These are phyloP conservation scores for Aspergillus carbonarius DNA, from an alignment of 2,329 filamentous ascomycete genomes.

Conservation along the genomic window DNA sequence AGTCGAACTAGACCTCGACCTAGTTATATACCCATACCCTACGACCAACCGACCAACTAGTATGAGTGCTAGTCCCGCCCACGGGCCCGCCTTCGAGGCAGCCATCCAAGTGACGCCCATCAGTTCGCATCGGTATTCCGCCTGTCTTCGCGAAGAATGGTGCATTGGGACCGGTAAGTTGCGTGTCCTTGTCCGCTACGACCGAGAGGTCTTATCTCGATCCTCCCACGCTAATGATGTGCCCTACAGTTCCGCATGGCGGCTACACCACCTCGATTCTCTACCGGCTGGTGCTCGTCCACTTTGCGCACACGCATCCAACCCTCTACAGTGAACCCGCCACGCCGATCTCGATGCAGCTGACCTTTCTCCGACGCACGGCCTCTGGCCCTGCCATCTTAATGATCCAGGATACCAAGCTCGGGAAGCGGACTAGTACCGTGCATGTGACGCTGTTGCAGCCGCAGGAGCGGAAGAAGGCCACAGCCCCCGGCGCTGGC, in stretches of 20 bases:
- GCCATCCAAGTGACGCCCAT: slow-evolving; percentile 39
- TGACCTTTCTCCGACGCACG: slow-evolving; percentile 66
- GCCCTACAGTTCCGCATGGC: slow-evolving; percentile 64
- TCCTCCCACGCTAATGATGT: slow-evolving; percentile 5
- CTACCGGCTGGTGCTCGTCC: slow-evolving; percentile 57
- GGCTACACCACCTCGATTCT: slow-evolving; percentile 67
- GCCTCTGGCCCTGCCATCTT: slow-evolving; percentile 57
- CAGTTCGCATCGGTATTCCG: slow-evolving; percentile 58
- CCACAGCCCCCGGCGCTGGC: slow-evolving; percentile 25
- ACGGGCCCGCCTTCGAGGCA: slow-evolving; percentile 36
- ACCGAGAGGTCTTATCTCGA: background rate
- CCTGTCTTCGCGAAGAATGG: slow-evolving; percentile 59
- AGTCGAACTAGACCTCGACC: no score
- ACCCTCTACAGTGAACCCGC: slow-evolving; percentile 51
- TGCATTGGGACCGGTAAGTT: slow-evolving; percentile 62
- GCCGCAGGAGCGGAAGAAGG: slow-evolving; percentile 23
- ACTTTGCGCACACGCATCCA: slow-evolving; percentile 60
- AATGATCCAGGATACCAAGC: slow-evolving; percentile 61
- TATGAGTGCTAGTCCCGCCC: slow-evolving; percentile 12
- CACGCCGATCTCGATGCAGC: slow-evolving; percentile 63
- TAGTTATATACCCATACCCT: background rate
- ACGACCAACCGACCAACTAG: background rate
- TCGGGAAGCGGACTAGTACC: slow-evolving; percentile 63
- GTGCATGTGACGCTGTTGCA: slow-evolving; percentile 60
- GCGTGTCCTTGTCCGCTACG: background rate